A percentile compares a stretch with the other conserved stretches of the same genome.
Conservation (phyloP, 1,284 basidiomycete genomes). For the Sporisorium iseilematis-ciliati region DNA sequence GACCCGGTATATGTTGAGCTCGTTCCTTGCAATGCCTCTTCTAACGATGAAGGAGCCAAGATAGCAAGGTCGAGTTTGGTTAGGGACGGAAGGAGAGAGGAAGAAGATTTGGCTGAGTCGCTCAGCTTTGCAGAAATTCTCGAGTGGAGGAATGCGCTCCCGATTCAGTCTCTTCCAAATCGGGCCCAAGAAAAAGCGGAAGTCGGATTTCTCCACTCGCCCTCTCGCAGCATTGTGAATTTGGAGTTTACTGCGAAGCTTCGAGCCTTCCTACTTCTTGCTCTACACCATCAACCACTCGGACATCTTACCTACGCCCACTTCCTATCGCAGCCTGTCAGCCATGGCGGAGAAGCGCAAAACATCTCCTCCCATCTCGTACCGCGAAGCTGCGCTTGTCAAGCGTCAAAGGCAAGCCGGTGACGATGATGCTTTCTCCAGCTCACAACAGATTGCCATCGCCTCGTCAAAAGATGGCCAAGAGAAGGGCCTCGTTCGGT, state of each 20-base stretch:
- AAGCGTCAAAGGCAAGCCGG: constrained; percentile 59
- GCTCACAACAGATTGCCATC: constrained; percentile 51
- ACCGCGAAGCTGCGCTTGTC: constrained; percentile 47
- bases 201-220: constrained; percentile 32
- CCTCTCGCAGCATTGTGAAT: constrained; percentile 13
- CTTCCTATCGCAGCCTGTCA: background rate
- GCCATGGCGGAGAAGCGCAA: constrained; percentile 67
- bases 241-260: constrained; percentile 6
- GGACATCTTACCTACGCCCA: background rate
- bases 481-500: constrained; percentile 56
- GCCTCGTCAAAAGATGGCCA: constrained; percentile 54
- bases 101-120: constrained; percentile 21
- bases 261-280: constrained; percentile 11
- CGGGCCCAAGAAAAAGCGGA: constrained; percentile 10
- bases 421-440: constrained; percentile 25
- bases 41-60: background rate
- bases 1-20: background rate
- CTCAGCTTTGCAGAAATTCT: background rate
- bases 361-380: constrained; percentile 50
- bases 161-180: background rate
- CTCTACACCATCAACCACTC: background rate
- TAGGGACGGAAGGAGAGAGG: background rate
- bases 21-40: constrained; percentile 12
- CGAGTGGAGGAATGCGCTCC: constrained; percentile 11
- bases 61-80: constrained; percentile 15